Evolutionary conservation across 257 asterid genomes (phyloP).

Genomic region (Solanum etuberosum): DNA sequence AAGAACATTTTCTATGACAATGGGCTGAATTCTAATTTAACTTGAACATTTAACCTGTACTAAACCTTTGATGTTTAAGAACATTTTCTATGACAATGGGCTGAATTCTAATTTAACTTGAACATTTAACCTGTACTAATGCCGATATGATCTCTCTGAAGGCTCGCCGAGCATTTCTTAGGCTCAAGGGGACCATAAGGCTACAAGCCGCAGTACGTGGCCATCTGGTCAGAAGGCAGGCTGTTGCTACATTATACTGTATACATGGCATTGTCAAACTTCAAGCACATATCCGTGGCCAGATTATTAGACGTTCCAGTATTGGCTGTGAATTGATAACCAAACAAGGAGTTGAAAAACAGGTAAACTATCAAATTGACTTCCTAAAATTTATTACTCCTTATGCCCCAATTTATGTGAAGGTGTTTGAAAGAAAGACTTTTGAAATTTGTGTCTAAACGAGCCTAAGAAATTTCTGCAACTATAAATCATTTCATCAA

Average conservation of each 20-base stretch:
- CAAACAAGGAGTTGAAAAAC: conserved; percentile 2
- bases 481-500: neutral
- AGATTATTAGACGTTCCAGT: conserved; percentile 15
- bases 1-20: neutral
- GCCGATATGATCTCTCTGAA: conserved; percentile 2
- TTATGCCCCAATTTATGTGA: neutral
- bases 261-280: conserved; percentile 27
- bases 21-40: neutral
- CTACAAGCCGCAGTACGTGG: conserved; percentile 34
- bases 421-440: neutral
- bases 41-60: neutral
- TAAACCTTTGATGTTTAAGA: neutral
- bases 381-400: neutral
- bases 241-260: conserved; percentile 24
- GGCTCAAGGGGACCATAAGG: conserved; percentile 12
- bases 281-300: conserved; percentile 32
- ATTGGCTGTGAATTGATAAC: conserved; percentile 11
- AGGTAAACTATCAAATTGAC: conserved; percentile 5
- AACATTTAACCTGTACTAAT: neutral
- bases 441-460: neutral
- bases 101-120: neutral
- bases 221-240: conserved; percentile 30
- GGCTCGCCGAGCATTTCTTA: conserved; percentile 22
- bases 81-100: neutral
- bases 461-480: neutral